These are phyloP conservation scores for Microbotryomycetes sp. DNA, from an alignment of 1,284 basidiomycete species.

Conservation along the genomic window DNA sequence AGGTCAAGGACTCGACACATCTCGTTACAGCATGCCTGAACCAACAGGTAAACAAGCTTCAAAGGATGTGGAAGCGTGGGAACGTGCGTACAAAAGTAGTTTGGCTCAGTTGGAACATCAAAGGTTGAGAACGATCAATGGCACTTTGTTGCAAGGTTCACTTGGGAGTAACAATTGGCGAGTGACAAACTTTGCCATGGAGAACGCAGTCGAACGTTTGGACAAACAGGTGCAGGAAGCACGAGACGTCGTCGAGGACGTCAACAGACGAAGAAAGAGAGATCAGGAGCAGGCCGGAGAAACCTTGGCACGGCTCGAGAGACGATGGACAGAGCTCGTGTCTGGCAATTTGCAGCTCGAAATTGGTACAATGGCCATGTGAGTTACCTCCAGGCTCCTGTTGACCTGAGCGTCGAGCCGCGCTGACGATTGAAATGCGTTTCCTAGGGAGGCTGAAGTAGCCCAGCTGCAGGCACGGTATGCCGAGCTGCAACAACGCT, in stretches of 20 bases:
- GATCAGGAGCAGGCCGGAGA: conserved; percentile 68
- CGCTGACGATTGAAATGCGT: not conserved
- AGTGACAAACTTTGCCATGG: conserved; percentile 80
- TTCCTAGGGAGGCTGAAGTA: conserved; percentile 24
- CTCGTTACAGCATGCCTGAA: conserved; percentile 70
- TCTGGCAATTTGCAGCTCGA: conserved; percentile 81
- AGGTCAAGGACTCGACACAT: conserved; percentile 59
- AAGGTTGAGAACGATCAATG: conserved; percentile 75
- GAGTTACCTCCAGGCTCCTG: too few relatives aligned
- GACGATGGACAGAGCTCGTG: conserved; percentile 79
- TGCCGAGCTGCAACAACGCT: conserved; percentile 24
- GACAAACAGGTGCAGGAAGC: conserved; percentile 65
- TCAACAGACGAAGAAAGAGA: conserved; percentile 82
- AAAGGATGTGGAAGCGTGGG: conserved; percentile 63
- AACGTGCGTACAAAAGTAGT: conserved; percentile 67
- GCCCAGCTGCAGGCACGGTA: conserved; percentile 27
- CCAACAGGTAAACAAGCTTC: conserved; percentile 44
- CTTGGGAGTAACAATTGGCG: conserved; percentile 89
- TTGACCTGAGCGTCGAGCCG: too few relatives aligned
- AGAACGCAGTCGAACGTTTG: conserved; percentile 65
- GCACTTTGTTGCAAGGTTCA: conserved; percentile 67
- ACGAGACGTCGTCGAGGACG: conserved; percentile 66
- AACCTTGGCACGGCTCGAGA: conserved; percentile 70
- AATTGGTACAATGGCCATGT: conserved; percentile 50
- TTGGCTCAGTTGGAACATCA: conserved; percentile 86